Base-by-base conservation (phyloP, 176 grass and related monocot species). In the Melocanna baccifera region DNA sequence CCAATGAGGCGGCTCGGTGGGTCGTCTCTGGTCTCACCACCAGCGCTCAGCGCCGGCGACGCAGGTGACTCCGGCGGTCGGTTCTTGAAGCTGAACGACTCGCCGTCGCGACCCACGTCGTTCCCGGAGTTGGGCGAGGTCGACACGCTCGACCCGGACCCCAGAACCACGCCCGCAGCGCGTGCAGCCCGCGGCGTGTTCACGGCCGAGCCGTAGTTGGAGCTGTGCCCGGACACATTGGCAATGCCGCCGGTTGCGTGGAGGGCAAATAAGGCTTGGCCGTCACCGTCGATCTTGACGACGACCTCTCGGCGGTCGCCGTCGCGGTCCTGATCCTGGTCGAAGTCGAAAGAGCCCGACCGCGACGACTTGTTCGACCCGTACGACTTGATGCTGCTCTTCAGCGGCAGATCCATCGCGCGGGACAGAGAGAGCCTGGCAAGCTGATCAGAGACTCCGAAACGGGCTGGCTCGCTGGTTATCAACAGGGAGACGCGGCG, bases 1-100 rank as follows among this genome's bases (percentile, higher is more conserved):
- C 90, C 89, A 32, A 99, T 99, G 40, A 96, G 87, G 16, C 89
- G 87, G 41, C 70, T 87, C 0, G 96, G 93, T 6, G 96, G 96
- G 58, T 96, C 96, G 0, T 99, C 90, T 23, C 53, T 76, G 69
- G 59, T 71, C 40, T 94, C 90, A 55, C 57, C 74, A 22, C 62
- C 66, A 37, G 41, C 10, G 64, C 79, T 71, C 30, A 76, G 51
- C 43, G 68, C 22, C 22, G 76, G 76, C 3, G 88, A 85, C 39
- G 79, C 0, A 12, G 83, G 55, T 26, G 67, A 69, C 73, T 84
- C 73, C 72, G 43, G 68, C 25, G 32, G 68, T 18, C 42, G 85
- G 82, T 59, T 91, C 85, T 75, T 86, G 82, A 93, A 93, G 16
- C 92, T 95, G 79, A 99, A 99, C 20, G 55, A 69, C 6, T 73